phyloP scores from a whole-genome alignment of 1,139 yeast genomes.

The Zygoascus hellenicus region DNA sequence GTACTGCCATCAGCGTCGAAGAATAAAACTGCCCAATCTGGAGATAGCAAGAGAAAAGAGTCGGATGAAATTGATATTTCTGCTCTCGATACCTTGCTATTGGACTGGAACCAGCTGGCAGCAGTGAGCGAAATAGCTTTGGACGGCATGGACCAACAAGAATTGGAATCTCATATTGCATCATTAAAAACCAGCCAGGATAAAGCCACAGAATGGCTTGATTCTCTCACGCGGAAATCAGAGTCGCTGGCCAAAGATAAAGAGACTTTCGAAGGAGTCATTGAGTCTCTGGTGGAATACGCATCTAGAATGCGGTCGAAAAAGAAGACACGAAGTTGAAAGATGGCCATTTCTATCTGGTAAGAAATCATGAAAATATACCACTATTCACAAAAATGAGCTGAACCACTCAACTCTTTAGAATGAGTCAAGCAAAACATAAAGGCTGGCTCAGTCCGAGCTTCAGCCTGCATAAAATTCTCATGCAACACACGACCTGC shows the following conservation, averaged over 20 bases:
- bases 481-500: background rate
- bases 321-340: constrained; percentile 5
- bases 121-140: constrained; percentile 32
- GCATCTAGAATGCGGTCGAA: constrained; percentile 41
- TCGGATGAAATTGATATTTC: constrained; percentile 1
- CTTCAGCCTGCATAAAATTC: no score
- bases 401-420: background rate
- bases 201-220: constrained; percentile 37
- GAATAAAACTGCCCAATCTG: background rate
- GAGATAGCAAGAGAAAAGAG: background rate
- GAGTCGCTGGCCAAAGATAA: constrained; percentile 46
- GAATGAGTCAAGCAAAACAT: no score
- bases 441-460: no score
- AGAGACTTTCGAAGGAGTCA: constrained; percentile 62
- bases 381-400: background rate
- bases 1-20: constrained; percentile 24
- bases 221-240: constrained; percentile 47
- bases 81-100: constrained; percentile 17
- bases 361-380: background rate
- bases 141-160: constrained; percentile 32
- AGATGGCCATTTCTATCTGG: no score
- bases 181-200: constrained; percentile 27
- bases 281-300: constrained; percentile 65
- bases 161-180: constrained; percentile 27
- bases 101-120: constrained; percentile 32